Evolutionary conservation across 257 asterid genomes (phyloP), one percentile per base, ranked within the genome.

Genomic region (Gentiana straminea): DNA sequence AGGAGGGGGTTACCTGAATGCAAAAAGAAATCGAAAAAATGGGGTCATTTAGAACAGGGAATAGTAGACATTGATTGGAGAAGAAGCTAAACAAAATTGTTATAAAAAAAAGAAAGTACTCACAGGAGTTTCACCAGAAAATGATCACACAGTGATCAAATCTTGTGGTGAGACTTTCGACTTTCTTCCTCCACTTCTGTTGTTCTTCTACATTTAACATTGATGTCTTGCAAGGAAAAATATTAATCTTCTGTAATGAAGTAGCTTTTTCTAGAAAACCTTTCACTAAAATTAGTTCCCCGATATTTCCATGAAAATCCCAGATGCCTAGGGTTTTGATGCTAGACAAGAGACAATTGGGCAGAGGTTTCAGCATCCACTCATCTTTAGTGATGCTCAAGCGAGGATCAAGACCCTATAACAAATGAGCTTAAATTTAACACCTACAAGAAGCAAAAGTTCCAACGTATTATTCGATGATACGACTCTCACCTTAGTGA

Each of bases 251-350:
- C n/a, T n/a, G n/a, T n/a, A n/a, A n/a, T n/a, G n/a, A n/a, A n/a
- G n/a, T n/a, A n/a, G n/a, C n/a, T n/a, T n/a, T n/a, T n/a, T n/a
- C n/a, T n/a, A n/a, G n/a, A n/a, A n/a, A n/a, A n/a, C n/a, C n/a
- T n/a, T n/a, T n/a, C n/a, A n/a, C n/a, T n/a, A n/a, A n/a, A n/a
- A n/a, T n/a, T n/a, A n/a, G n/a, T n/a, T n/a, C n/a, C 24, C 52
- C 49, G 38, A 61, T 43, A 55, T 69, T 65, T 34, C 81, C 87
- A 54, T 47, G 57, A 62, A 75, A 71, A 49, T 75, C 59, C 65
- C 55, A 58, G 63, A 74, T 53, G 69, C 57, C 58, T 62, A 77
- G 67, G 5, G 64, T 75, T 73, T 68, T 81, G 57, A 81, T 76
- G 54, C 67, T 59, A 52, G 73, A 61, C 57, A 65, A 63, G 67